Base-by-base conservation (phyloP, 2,329 filamentous ascomycete genomes). In the Tolypocladium ovalisporum region DNA sequence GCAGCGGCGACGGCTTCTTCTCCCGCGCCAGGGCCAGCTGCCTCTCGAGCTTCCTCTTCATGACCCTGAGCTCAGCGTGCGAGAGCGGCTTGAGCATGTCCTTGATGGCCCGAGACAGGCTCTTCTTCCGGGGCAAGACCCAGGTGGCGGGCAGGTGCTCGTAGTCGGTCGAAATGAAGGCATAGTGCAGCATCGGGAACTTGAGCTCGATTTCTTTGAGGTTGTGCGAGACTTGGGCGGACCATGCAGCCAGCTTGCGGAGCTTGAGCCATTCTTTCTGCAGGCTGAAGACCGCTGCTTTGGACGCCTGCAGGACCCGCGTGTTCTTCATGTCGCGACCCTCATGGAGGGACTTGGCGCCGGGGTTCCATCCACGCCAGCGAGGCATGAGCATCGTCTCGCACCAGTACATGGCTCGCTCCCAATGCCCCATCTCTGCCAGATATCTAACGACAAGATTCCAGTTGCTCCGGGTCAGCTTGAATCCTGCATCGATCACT, bases 331-430 rank as follows among this genome's bases (percentile, higher is more conserved):
- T 62, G 29, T 73, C 69, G 32, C 74, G 75, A 52, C 71, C 61
- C 54, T 76, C 74, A 64, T 67, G 54, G 62, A 62, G 39, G 9
- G 55, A 54, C 56, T 49, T 56, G 44, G 63, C 58, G 7, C 61
- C 36, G 22, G 64, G 62, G 17, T 59, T 62, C 89, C 91, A 97
- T 29, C 90, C 90, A 13, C 82, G 81, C 81, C 91, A 96, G 37
- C 82, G 78, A 1, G 82, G 79, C 81, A 96, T 95, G 57, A 97
- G 84, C 59, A 84, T 82, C 32, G 78, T 73, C 73, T 97, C 93
- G 67, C 89, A 93, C 55, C 86, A 73, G 27, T 74, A 68, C 71
- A 94, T 96, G 40, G 91, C 91, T 24, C 86, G 77, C 53, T 82
- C 72, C 64, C 81, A 79, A 52, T 80, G 77, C 52, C 80, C 78